Evolutionary conservation across 2,329 filamentous ascomycete species (phyloP).

Genomic region (Phialemoniopsis sp.): DNA sequence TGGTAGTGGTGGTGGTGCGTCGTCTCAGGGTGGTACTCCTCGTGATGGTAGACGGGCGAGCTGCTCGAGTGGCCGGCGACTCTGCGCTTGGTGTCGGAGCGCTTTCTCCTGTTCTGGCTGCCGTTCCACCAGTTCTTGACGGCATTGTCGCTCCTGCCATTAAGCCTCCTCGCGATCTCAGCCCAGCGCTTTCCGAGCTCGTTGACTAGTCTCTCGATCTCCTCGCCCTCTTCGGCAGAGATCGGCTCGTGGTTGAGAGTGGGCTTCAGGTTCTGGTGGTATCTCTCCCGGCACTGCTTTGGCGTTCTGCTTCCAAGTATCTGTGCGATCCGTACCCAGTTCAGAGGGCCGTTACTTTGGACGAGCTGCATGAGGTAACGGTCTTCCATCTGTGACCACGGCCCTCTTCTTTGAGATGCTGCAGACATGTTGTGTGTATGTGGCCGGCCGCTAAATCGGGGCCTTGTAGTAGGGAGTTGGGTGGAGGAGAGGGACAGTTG

Average conservation of each 20-base stretch:
- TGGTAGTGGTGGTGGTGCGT: slow-evolving; percentile 1
- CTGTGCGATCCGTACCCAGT: slow-evolving; percentile 86
- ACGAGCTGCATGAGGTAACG: slow-evolving; percentile 62
- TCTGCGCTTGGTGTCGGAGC: slow-evolving; percentile 30
- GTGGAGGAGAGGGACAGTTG: no score
- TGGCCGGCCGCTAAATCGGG: no score
- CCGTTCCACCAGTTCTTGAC: slow-evolving; percentile 99
- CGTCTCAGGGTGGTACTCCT: background rate
- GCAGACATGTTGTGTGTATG: background rate
- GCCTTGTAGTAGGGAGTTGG: no score
- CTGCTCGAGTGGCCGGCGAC: slow-evolving; percentile 8
- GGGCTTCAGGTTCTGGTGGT: slow-evolving; percentile 87
- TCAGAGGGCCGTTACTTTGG: slow-evolving; percentile 63
- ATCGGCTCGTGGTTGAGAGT: slow-evolving; percentile 71
- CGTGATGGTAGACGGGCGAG: slow-evolving; percentile 5
- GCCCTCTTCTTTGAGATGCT: slow-evolving; percentile 44
- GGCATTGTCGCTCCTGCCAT: slow-evolving; percentile 87
- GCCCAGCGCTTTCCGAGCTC: slow-evolving; percentile 88
- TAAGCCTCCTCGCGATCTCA: slow-evolving; percentile 78
- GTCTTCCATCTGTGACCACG: slow-evolving; percentile 73
- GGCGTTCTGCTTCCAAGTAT: slow-evolving; percentile 74
- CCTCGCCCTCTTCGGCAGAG: slow-evolving; percentile 61
- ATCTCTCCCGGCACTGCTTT: slow-evolving; percentile 93
- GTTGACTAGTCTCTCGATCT: slow-evolving; percentile 73
- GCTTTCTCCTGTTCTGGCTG: slow-evolving; percentile 74